A percentile compares a stretch with the other conserved stretches of the same genome.
These are phyloP conservation scores for Fraxinus greggii DNA, from an alignment of 305 asterid species.

Conservation along the genomic window DNA sequence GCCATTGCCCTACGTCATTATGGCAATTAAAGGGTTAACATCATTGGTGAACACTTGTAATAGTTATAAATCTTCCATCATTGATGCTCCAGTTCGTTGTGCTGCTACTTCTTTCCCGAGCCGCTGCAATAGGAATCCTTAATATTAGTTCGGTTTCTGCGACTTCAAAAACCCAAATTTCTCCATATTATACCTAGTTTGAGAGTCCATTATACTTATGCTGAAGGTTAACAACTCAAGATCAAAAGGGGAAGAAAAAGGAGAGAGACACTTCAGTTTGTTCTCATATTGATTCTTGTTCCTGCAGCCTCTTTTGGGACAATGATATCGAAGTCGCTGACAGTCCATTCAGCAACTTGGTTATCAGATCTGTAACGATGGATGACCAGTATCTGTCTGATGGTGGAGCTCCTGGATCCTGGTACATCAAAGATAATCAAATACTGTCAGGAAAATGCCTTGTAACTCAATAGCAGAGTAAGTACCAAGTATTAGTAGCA, in stretches of 20 bases:
- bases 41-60: not conserved
- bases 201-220: not conserved
- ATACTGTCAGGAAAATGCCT: not conserved
- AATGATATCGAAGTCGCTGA: constrained; percentile 38
- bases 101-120: not conserved
- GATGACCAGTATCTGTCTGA: constrained; percentile 39
- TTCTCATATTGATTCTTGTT: not conserved
- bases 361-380: constrained; percentile 29
- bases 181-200: not conserved
- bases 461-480: not conserved
- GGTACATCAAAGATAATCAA: constrained; percentile 10
- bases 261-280: not conserved
- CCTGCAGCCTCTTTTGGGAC: constrained; percentile 15
- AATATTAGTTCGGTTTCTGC: not conserved
- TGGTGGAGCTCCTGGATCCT: constrained; percentile 45
- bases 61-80: not conserved
- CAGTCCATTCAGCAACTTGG: constrained; percentile 43
- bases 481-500: not conserved
- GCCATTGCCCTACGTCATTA: not conserved
- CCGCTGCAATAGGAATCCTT: not conserved
- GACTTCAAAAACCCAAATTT: not conserved
- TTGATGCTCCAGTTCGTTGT: not conserved
- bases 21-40: not conserved
- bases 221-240: not conserved
- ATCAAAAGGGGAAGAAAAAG: not conserved